These are phyloP conservation scores for Phytopythium cucurbitacearum DNA, from an alignment of 352 stramenopile genomes.

Conservation along the genomic window DNA sequence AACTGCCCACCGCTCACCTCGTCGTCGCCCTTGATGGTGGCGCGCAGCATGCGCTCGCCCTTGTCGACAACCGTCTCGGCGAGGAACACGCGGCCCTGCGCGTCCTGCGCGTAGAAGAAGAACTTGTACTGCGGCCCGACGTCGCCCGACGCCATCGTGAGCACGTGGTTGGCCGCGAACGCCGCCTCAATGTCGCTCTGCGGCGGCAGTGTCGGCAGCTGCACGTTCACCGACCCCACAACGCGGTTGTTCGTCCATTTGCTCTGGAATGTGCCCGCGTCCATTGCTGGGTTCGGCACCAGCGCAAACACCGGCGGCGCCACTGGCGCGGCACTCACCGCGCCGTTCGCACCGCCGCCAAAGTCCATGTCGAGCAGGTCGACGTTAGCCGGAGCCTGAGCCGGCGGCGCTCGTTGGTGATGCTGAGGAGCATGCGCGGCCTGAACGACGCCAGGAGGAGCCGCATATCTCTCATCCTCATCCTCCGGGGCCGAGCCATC, in stretches of 20 bases:
- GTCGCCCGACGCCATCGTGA: constrained; percentile 81
- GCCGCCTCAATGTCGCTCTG: constrained; percentile 64
- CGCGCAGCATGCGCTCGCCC: constrained; percentile 46
- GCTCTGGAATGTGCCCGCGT: constrained; percentile 64
- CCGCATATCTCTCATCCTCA: constrained; percentile 3
- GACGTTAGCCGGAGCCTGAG: constrained; percentile 30
- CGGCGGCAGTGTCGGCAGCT: constrained; percentile 49
- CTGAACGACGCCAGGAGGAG: not conserved
- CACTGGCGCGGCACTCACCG: constrained; percentile 7
- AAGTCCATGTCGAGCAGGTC: constrained; percentile 83
- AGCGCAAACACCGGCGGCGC: constrained; percentile 36
- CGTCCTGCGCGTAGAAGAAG: constrained; percentile 82
- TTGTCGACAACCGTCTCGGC: constrained; percentile 77
- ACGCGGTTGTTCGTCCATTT: constrained; percentile 69
- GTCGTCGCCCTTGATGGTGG: constrained; percentile 75
- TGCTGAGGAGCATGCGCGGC: constrained; percentile 8
- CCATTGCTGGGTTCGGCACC: constrained; percentile 64
- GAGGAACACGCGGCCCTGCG: constrained; percentile 52
- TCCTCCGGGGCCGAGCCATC: constrained; percentile 26
- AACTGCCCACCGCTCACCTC: constrained; percentile 56
- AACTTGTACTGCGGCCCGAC: constrained; percentile 83
- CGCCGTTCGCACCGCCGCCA: constrained; percentile 18
- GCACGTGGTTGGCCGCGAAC: constrained; percentile 48
- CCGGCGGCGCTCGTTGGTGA: constrained; percentile 31
- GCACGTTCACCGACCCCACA: constrained; percentile 55